phyloP scores from a whole-genome alignment of 2,329 filamentous ascomycete genomes.

The Truncatella angustata region DNA sequence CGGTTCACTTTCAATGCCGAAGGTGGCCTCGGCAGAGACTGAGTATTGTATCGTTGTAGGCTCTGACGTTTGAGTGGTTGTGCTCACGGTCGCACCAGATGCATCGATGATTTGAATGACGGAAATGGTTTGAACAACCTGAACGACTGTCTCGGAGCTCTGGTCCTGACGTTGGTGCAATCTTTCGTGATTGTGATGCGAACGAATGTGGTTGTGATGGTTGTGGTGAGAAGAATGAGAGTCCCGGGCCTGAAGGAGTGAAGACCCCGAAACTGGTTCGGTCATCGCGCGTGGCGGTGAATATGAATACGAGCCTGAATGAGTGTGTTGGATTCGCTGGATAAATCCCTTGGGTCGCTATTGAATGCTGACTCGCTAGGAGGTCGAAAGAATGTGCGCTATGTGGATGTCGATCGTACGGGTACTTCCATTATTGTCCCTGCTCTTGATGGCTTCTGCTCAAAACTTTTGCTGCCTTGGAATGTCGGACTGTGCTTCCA shows the following conservation, averaged over 20 bases:
- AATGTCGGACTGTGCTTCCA: neutral
- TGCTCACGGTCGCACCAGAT: slow-evolving; percentile 41
- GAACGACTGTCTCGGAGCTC: slow-evolving; percentile 24
- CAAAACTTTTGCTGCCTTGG: neutral
- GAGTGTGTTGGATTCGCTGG: slow-evolving; percentile 23
- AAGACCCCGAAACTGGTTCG: slow-evolving; percentile 43
- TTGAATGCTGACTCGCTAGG: slow-evolving; percentile 19
- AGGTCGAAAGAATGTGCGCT: slow-evolving; percentile 9
- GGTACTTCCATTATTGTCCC: slow-evolving; percentile 8
- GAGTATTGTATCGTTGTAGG: slow-evolving; percentile 36
- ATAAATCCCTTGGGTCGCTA: slow-evolving; percentile 12
- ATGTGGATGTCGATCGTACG: slow-evolving; percentile 13
- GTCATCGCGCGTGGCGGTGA: slow-evolving; percentile 44
- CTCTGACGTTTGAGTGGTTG: slow-evolving; percentile 37
- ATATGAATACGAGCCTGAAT: slow-evolving; percentile 31
- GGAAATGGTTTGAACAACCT: slow-evolving; percentile 55
- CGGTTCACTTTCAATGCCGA: slow-evolving; percentile 5
- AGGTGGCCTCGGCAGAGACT: slow-evolving; percentile 28
- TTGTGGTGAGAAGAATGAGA: slow-evolving; percentile 28
- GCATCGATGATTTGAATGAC: slow-evolving; percentile 52
- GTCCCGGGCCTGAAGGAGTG: slow-evolving; percentile 47
- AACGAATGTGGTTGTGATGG: slow-evolving; percentile 30
- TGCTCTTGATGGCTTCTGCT: neutral
- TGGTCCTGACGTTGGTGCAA: slow-evolving; percentile 10
- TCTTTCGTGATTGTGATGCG: slow-evolving; percentile 13